Percentiles rank a stretch among this genome's conserved stretches.
Conservation (phyloP, 306 rosid genomes). For the Quercus wislizeni region DNA sequence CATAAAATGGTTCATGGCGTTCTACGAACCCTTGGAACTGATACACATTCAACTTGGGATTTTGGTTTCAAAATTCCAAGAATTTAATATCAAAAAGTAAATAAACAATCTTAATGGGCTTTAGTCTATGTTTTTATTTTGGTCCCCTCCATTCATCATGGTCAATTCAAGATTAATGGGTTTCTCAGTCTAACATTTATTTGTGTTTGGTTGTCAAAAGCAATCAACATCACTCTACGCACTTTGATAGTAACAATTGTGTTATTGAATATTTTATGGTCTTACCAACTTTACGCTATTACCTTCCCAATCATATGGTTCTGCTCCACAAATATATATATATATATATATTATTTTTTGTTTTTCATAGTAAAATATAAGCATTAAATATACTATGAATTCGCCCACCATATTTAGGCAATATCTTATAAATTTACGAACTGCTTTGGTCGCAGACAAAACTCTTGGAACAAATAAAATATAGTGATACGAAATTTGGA, state of each 20-base stretch:
- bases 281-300: neutral
- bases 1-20: too few relatives aligned
- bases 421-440: neutral
- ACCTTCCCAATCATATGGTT: too few relatives aligned
- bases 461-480: conserved; percentile 5
- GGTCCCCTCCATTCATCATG: neutral
- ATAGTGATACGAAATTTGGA: conserved; percentile 12
- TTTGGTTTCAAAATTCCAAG: neutral
- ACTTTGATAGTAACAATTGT: neutral
- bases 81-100: neutral
- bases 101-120: neutral
- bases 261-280: neutral
- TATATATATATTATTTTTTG: too few relatives aligned
- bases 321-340: too few relatives aligned
- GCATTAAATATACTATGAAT: too few relatives aligned
- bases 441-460: conserved; percentile 9
- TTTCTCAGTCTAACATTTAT: too few relatives aligned
- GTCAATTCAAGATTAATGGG: neutral
- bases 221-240: neutral
- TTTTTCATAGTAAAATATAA: too few relatives aligned
- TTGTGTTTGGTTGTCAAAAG: neutral
- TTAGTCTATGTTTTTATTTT: neutral
- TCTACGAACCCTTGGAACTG: too few relatives aligned
- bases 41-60: too few relatives aligned
- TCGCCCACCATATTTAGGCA: too few relatives aligned